phyloP scores from a whole-genome alignment of 1,284 basidiomycete genomes.

The Termitomyces sp. region DNA sequence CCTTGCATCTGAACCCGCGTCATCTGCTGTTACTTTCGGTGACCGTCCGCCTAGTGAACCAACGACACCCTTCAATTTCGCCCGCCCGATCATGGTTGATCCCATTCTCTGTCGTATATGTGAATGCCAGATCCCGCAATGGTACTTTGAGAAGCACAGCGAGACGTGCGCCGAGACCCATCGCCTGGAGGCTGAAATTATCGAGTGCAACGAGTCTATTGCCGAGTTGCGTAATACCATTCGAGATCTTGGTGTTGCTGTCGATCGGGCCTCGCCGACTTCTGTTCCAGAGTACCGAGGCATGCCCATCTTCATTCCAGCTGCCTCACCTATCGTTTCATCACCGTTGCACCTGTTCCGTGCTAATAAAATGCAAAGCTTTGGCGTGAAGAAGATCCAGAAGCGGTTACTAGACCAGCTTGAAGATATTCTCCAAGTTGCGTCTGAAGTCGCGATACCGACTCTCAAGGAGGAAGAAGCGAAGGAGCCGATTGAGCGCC shows the following conservation, averaged over 20 bases:
- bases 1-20: conserved; percentile 41
- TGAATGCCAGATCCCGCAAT: conserved; percentile 93
- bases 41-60: conserved; percentile 36
- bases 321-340: conserved; percentile 59
- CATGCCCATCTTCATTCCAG: conserved; percentile 74
- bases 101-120: conserved; percentile 98
- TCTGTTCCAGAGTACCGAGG: conserved; percentile 79
- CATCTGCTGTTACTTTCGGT: conserved; percentile 27
- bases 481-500: conserved; percentile 88
- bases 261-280: conserved; percentile 61
- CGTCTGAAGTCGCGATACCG: conserved; percentile 83
- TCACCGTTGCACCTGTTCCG: conserved; percentile 73
- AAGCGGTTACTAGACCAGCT: conserved; percentile 79
- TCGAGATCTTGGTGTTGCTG: conserved; percentile 60
- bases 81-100: conserved; percentile 73
- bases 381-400: conserved; percentile 79
- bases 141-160: conserved; percentile 99
- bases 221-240: conserved; percentile 82
- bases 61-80: conserved; percentile 65
- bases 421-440: conserved; percentile 78
- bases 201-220: conserved; percentile 91
- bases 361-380: conserved; percentile 67
- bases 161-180: conserved; percentile 98
- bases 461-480: conserved; percentile 87
- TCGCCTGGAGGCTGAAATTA: conserved; percentile 92